Percentiles rank a stretch among this genome's conserved stretches.
These are phyloP conservation scores for Bisporella sp. DNA, from an alignment of 2,329 filamentous ascomycete species.

Conservation along the genomic window DNA sequence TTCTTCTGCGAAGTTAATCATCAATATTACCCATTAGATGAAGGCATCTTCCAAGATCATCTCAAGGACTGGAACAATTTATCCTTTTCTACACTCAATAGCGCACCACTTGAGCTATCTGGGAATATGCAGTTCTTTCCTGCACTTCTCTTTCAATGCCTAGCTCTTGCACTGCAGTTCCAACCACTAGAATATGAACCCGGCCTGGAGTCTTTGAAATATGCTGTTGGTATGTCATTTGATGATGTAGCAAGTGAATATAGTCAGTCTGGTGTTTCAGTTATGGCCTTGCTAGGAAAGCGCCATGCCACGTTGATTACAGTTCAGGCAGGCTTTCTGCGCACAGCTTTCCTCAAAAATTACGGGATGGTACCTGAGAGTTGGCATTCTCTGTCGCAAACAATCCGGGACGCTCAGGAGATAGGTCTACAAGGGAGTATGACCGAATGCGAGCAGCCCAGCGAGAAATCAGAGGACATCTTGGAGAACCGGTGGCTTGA, in stretches of 20 bases:
- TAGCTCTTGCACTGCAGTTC: conserved; percentile 47
- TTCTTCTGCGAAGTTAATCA: conserved; percentile 54
- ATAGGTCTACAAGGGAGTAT: conserved; percentile 50
- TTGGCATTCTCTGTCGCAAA: conserved; percentile 39
- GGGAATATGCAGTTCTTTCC: conserved; percentile 50
- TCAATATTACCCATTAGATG: conserved; percentile 50
- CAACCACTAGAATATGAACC: conserved; percentile 41
- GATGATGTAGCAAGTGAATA: conserved; percentile 55
- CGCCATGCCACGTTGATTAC: conserved; percentile 47
- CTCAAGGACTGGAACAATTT: conserved; percentile 48
- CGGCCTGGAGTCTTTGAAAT: conserved; percentile 49
- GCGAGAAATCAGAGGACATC: conserved; percentile 39
- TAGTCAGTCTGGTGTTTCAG: conserved; percentile 48
- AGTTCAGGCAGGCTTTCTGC: conserved; percentile 50
- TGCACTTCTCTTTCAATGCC: conserved; percentile 51
- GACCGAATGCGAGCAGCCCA: conserved; percentile 33
- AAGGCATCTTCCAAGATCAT: conserved; percentile 42
- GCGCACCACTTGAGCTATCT: conserved; percentile 43
- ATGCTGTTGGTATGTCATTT: conserved; percentile 51
- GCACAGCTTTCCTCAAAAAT: conserved; percentile 51
- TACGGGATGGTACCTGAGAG: conserved; percentile 50
- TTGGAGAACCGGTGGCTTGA: conserved; percentile 52
- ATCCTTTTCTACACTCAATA: conserved; percentile 43
- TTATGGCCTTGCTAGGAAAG: conserved; percentile 50
- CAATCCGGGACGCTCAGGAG: conserved; percentile 56